Evolutionary conservation across 306 rosid genomes (phyloP), one percentile per base, ranked within the genome.

Genomic region (Rosa persica): DNA sequence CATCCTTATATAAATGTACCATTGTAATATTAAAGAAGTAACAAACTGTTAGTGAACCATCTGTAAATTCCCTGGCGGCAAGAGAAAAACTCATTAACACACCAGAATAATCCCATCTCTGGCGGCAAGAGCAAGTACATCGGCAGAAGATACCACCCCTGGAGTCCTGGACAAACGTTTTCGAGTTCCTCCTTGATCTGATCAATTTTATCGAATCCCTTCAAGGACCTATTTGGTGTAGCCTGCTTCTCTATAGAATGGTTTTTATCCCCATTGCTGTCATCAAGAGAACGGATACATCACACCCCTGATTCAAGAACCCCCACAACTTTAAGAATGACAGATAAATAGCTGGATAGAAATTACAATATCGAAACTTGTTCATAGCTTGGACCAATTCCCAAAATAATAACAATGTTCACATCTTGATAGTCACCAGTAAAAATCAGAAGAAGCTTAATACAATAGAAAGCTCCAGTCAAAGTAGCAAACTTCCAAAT

Each of bases 231-330:
- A 76, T 93, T 93, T 3, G 97, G 98, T n/a, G 84, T 51, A 25
- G 98, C 97, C 72, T 86, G 86, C 87, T 80, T 93, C 87, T 93
- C 97, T 72, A 68, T 68, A 0, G 97, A 77, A 49, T 54, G 69
- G 83, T 79, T 89, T 46, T 19, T 36, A 39, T 82, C 75, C 46
- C 85, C 86, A 58, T 79, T 25, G 73, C 85, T 88, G 64, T 84
- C 89, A 80, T 95, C 70, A 81, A 73, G 23, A 84, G 86, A 46
- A 84, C 48, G 5, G 89, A 86, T 25, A 87, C 87, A 64, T 86
- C 89, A 71, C 89, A 86, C 1, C 89, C 89, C 89, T 86, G 48
- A 67, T 54, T 20, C 57, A 61, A 42, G 62, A 51, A 76, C 1
- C 22, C 52, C 4, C 77, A 52, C 22, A 40, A 55, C 52, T 40